Evolutionary conservation across 2,329 filamentous ascomycete genomes (phyloP), one percentile per base, ranked within the genome.

Genomic region (Lasiodiplodia sp.): DNA sequence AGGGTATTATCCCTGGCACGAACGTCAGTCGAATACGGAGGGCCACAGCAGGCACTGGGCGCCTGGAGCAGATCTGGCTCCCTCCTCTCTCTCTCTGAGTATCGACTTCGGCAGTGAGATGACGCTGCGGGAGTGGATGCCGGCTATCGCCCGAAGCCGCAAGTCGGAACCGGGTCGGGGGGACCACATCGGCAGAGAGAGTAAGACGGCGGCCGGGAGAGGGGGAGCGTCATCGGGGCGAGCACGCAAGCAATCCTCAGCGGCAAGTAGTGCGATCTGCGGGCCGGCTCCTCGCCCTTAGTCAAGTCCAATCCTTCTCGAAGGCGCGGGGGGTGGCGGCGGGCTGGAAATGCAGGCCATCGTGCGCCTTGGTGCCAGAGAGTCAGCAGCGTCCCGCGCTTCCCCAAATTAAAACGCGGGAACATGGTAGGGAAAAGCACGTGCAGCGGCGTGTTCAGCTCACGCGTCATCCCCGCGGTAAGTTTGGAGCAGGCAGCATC

Each of bases 361-460:
- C 31, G 21, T 23, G 21, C 56, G 55, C 55, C 28, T 28, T 40
- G 55, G 34, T 38, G 55, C 25, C 40, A 14, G 40, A 40, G 16
- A 21, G 56, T 44, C 56, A 62, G 57, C 18, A n/a, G 16, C 28
- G 11, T 52, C 28, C 60, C 60, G 60, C 47, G 2, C 47, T 64
- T 62, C 60, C 60, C 60, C 60, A 64, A 64, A 64, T 64, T 64
- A 47, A 64, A 63, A 52, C 28, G 16, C 38, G 23, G 37, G 58
- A 28, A 25, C 38, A 49, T 12, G 21, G 23, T 44, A 62, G 58
- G 40, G 58, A 44, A 49, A 14, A 62, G 58, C 58, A 62, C 58
- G 58, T 62, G 58, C 58, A 28, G 58, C 38, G 40, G 40, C 40
- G 38, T 34, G 58, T 40, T 49, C 40, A 34, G 37, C 47, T 49